A percentile compares a stretch with the other conserved stretches of the same genome.
These are phyloP conservation scores for Aspergillus avenaceus DNA, from an alignment of 495 filamentous ascomycete species.

Conservation along the genomic window DNA sequence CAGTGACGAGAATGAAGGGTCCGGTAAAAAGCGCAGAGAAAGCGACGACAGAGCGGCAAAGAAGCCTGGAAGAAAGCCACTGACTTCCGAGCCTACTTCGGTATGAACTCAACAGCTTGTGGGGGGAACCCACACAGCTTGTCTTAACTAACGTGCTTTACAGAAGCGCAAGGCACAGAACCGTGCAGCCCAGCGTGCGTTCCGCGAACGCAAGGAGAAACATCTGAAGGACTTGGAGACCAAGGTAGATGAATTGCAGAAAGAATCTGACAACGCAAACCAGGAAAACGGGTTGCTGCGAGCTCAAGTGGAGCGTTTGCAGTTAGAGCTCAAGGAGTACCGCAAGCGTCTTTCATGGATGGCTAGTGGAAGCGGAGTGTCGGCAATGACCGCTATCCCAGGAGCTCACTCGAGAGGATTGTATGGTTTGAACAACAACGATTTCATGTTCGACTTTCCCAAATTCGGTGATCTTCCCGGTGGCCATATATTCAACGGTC, in stretches of 20 bases:
- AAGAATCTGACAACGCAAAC: conserved; percentile 74
- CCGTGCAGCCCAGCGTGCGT: conserved; percentile 91
- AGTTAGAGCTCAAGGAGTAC: conserved; percentile 83
- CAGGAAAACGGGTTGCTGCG: conserved; percentile 83
- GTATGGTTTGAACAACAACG: conserved; percentile 60
- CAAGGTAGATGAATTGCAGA: conserved; percentile 90
- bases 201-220: conserved; percentile 97
- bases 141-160: conserved; percentile 38
- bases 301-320: conserved; percentile 81
- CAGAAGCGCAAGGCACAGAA: conserved; percentile 99
- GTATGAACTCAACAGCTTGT: conserved; percentile 52
- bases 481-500: conserved; percentile 51
- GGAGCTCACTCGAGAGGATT: conserved; percentile 32
- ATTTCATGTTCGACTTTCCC: conserved; percentile 94
- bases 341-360: conserved; percentile 73
- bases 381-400: conserved; percentile 43
- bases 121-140: neutral
- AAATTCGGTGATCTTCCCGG: conserved; percentile 79
- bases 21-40: conserved; percentile 75
- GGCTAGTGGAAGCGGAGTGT: conserved; percentile 42
- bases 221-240: conserved; percentile 94
- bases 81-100: conserved; percentile 92
- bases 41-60: conserved; percentile 74
- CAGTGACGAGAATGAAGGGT: conserved; percentile 64
- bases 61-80: conserved; percentile 93